phyloP scores from a whole-genome alignment of 495 filamentous ascomycete species.

The Pseudotulostoma volvatum region DNA sequence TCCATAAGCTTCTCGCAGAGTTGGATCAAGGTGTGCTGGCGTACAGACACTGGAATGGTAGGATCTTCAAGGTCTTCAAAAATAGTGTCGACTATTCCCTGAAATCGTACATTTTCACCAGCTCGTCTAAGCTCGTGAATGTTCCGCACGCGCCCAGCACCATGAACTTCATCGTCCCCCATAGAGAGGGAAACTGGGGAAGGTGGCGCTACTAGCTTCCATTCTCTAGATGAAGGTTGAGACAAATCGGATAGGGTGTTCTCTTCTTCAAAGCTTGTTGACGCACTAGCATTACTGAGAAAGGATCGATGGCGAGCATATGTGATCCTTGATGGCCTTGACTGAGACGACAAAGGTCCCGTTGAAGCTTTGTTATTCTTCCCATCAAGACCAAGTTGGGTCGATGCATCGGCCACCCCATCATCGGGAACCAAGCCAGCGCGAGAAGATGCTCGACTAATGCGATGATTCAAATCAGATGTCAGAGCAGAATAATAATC shows the following conservation, averaged over 20 bases:
- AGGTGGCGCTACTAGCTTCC: not conserved
- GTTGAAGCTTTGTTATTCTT: slow-evolving; percentile 7
- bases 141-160: slow-evolving; percentile 48
- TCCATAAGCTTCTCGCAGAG: slow-evolving; percentile 58
- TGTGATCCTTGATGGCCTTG: slow-evolving; percentile 33
- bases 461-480: too few species aligned
- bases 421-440: too few species aligned
- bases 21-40: slow-evolving; percentile 43
- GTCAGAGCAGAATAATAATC: too few species aligned
- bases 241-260: slow-evolving; percentile 2
- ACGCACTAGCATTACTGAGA: slow-evolving; percentile 26
- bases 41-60: slow-evolving; percentile 27
- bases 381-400: slow-evolving; percentile 3
- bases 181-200: not conserved
- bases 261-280: slow-evolving; percentile 3
- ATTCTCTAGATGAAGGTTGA: not conserved
- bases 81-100: slow-evolving; percentile 64
- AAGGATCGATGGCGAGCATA: slow-evolving; percentile 49
- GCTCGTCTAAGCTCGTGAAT: slow-evolving; percentile 83
- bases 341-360: slow-evolving; percentile 7
- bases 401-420: too few species aligned
- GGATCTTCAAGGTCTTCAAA: slow-evolving; percentile 65
- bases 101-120: slow-evolving; percentile 67
- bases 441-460: too few species aligned
- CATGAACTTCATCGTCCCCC: slow-evolving; percentile 37